phyloP scores from a whole-genome alignment of 441 rosid species.

The Caryocar brasiliense region DNA sequence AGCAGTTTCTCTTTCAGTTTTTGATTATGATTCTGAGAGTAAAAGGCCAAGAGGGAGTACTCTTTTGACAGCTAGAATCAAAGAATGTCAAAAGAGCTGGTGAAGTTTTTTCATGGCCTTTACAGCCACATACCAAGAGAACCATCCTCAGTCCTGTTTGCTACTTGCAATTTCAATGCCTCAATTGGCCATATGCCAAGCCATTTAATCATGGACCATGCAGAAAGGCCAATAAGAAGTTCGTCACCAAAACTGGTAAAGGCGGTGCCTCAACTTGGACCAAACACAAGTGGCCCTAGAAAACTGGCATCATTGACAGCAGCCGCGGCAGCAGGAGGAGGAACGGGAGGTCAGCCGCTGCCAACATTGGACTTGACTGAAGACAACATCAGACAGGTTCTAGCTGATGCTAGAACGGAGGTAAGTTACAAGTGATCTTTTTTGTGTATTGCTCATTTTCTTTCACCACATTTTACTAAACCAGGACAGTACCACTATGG shows the following conservation, averaged over 20 bases:
- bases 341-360: slow-evolving; percentile 41
- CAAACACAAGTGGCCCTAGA: not conserved
- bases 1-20: no score
- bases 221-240: not conserved
- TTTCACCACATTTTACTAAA: not conserved
- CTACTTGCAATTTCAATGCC: not conserved
- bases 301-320: slow-evolving; percentile 9
- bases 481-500: no score
- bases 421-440: slow-evolving; percentile 28
- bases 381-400: slow-evolving; percentile 56
- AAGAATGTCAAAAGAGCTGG: slow-evolving; percentile 5
- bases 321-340: slow-evolving; percentile 17
- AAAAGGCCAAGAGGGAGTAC: no score
- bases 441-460: not conserved
- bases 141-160: not conserved
- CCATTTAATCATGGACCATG: not conserved
- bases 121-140: not conserved
- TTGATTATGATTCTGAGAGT: no score
- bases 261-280: not conserved
- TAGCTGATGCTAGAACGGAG: slow-evolving; percentile 70
- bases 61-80: not conserved
- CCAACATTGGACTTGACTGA: slow-evolving; percentile 82
- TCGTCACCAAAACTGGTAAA: not conserved
- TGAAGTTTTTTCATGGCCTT: not conserved
- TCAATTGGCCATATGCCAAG: not conserved